Percentiles rank a stretch among this genome's conserved stretches.
These are phyloP conservation scores for Dendrobium huoshanense DNA, from an alignment of 106 monocot species.

Conservation along the genomic window DNA sequence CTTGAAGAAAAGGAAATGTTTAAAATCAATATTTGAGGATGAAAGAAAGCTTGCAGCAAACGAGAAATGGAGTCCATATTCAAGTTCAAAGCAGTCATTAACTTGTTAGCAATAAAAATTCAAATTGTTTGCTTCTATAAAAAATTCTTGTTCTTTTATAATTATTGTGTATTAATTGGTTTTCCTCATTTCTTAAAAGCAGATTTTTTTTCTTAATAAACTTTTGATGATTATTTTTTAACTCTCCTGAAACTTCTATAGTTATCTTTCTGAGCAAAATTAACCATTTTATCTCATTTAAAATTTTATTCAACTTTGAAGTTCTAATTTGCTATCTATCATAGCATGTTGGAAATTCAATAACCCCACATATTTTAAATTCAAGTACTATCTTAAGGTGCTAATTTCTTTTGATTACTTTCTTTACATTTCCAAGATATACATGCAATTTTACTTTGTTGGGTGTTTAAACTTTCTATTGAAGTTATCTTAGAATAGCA, in stretches of 20 bases:
- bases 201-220: not conserved
- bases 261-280: not conserved
- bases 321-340: too few species aligned
- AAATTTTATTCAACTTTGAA: not conserved
- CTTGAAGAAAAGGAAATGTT: not conserved
- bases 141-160: not conserved
- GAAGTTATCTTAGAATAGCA: not conserved
- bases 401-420: too few species aligned
- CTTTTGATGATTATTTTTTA: not conserved
- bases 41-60: not conserved
- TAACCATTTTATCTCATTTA: not conserved
- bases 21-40: not conserved
- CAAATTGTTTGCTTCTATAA: not conserved
- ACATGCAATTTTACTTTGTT: not conserved
- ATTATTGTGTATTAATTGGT: not conserved
- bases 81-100: not conserved
- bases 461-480: not conserved
- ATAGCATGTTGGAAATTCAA: too few species aligned
- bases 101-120: not conserved
- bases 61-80: not conserved
- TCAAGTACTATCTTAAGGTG: too few species aligned
- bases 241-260: not conserved
- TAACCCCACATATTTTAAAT: too few species aligned
- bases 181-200: not conserved
- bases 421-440: not conserved